These are phyloP conservation scores for Flaveria robusta DNA, from an alignment of 129 eudicot genomes.

Conservation along the genomic window DNA sequence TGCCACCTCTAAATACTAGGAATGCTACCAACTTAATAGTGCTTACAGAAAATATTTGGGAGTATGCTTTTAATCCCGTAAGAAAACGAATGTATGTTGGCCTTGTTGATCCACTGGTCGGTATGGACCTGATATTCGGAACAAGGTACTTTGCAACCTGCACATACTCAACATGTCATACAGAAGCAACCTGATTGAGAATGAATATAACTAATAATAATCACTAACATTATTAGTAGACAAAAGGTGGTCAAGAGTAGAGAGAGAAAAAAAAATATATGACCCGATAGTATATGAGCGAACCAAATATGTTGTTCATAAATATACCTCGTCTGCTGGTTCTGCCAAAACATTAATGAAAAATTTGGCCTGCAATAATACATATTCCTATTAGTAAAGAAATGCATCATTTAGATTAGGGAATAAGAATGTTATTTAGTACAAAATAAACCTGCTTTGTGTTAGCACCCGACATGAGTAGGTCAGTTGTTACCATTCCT, in stretches of 20 bases:
- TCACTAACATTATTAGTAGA: neutral
- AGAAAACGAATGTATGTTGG: constrained; percentile 95
- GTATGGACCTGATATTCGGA: constrained; percentile 76
- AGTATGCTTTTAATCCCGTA: constrained; percentile 94
- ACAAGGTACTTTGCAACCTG: constrained; percentile 95
- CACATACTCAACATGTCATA: constrained; percentile 18
- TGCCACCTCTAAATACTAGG: neutral
- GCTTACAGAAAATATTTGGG: constrained; percentile 88
- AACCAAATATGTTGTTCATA: constrained; percentile 2
- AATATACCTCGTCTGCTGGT: constrained; percentile 89
- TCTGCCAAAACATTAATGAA: constrained; percentile 97
- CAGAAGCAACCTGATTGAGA: constrained; percentile 4
- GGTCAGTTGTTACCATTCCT: constrained; percentile 99
- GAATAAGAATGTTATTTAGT: neutral
- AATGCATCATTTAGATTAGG: constrained; percentile 12
- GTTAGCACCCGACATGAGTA: constrained; percentile 95
- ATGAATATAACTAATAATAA: neutral
- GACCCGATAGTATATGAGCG: neutral
- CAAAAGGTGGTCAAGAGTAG: neutral
- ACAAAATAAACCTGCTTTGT: constrained; percentile 74
- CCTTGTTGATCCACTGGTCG: constrained; percentile 72
- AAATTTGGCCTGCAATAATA: constrained; percentile 83
- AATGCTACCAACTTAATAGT: neutral
- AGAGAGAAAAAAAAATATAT: neutral
- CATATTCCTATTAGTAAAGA: constrained; percentile 8